Evolutionary conservation across 192 early-diverging fungal genomes (phyloP).

Genomic region (Backusella circina): DNA sequence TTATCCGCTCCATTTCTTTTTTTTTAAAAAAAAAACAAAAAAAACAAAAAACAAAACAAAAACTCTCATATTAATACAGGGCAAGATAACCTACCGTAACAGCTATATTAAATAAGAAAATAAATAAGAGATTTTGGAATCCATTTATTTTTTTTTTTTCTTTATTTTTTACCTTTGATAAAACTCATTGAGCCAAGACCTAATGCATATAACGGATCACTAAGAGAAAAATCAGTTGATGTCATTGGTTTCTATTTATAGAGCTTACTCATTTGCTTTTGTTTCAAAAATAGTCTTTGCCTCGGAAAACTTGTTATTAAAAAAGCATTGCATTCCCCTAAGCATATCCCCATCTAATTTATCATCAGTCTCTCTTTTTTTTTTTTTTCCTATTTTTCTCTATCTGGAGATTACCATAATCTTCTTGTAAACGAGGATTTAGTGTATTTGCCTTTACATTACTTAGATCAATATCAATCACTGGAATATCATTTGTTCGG

Average conservation of each 20-base stretch:
- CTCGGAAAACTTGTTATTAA: conserved; percentile 50
- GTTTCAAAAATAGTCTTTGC: conserved; percentile 47
- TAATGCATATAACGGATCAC: conserved; percentile 50
- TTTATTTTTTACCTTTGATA: conserved; percentile 45
- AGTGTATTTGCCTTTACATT: conserved; percentile 22
- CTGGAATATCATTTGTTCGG: neutral
- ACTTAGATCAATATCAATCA: conserved; percentile 12
- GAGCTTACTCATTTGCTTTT: conserved; percentile 36
- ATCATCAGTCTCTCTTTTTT: neutral
- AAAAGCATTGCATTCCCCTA: conserved; percentile 38
- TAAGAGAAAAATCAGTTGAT: neutral
- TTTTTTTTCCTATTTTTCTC: neutral
- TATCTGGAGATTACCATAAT: conserved; percentile 9
- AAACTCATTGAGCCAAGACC: conserved; percentile 50
- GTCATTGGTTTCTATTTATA: neutral
- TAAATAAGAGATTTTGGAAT: neutral
- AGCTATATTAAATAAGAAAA: conserved; percentile 5
- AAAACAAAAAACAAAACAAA: no score
- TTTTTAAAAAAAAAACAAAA: no score
- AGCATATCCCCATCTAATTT: conserved; percentile 27
- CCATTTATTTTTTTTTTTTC: no score
- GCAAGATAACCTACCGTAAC: conserved; percentile 15
- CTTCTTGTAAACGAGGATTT: conserved; percentile 24
- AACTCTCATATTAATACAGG: neutral
- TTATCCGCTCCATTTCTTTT: neutral